Base-by-base conservation (phyloP, 192 early-diverging fungal species). In the Backusella luteola region DNA sequence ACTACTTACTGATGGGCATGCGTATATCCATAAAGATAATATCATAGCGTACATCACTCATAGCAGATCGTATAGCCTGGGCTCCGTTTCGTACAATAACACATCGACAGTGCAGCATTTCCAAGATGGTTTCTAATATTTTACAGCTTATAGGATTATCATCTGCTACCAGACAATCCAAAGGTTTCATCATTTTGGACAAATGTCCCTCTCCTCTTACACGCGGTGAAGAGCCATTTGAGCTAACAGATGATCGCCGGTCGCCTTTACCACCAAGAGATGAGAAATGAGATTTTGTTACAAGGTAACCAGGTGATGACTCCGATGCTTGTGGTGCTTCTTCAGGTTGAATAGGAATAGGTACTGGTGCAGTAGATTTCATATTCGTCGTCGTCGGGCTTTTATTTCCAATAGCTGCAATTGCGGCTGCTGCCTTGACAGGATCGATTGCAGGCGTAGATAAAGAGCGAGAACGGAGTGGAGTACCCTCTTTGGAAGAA, bases 1-100 rank as follows among this genome's bases (percentile, higher is more conserved):
- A 49, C 29, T 32, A 89, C 89, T 87, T 92, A 96, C 93, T 88
- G 46, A 96, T 93, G 5, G 96, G 96, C 93, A 97, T 96, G 14
- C 92, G 87, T 26, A 94, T 92, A 75, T 95, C 94, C 94, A 97
- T 95, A 75, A 98, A 97, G 49, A 98, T 96, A 41, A 96, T 87
- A 71, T 97, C 95, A 82, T 94, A 98, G 76, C 90, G 92, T 39
- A 96, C 90, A 67, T 92, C 90, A 3, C 94, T 95, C 89, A 97
- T 93, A 0, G 94, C 94, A 66, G 91, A 93, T 66, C 94, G 90
- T 72, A 97, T 89, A 0, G 96, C 97, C 80, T 98, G 95, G 1
- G 92, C 96, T 23, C 97, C 97, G 73, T 96, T 97, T 42, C 92
- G 88, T 35, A 96, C 93, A 66, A 95, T 85, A 6, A 95, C 90